These are phyloP conservation scores for Circinella minor DNA, from an alignment of 371 early-diverging fungal genomes.

Conservation along the genomic window DNA sequence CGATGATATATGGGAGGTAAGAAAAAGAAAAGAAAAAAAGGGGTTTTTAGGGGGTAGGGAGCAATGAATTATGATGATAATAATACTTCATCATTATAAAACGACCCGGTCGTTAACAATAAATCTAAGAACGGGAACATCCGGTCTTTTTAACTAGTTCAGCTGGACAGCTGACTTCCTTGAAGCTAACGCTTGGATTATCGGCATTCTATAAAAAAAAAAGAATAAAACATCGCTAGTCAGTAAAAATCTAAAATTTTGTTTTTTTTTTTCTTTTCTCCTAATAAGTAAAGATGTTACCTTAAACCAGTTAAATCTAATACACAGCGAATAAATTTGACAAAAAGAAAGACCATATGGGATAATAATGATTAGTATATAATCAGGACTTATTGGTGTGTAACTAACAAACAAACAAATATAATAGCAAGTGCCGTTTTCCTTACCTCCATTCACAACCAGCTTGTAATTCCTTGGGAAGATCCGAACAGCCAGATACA, in stretches of 20 bases:
- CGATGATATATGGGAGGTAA: neutral
- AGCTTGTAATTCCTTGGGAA: conserved; percentile 43
- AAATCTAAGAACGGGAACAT: conserved; percentile 28
- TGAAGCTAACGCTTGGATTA: conserved; percentile 44
- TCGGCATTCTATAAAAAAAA: conserved; percentile 27
- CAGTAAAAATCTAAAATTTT: neutral
- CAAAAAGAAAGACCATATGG: no score
- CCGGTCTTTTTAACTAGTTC: conserved; percentile 37
- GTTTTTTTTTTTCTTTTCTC: neutral
- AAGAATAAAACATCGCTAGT: neutral
- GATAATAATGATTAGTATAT: no score
- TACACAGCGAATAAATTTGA: neutral
- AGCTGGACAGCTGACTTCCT: conserved; percentile 48
- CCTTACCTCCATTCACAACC: conserved; percentile 44
- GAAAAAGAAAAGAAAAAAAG: neutral
- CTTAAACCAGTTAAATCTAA: conserved; percentile 47
- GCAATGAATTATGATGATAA: neutral
- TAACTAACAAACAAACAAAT: neutral
- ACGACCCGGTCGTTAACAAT: conserved; percentile 5
- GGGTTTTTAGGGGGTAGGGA: no score
- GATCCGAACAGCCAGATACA: conserved; percentile 28
- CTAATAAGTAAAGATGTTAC: neutral
- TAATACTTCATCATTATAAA: neutral
- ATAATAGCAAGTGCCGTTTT: neutral
- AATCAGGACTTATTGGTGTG: no score